Base-by-base conservation (phyloP, 176 grass and related monocot species). In the Microstegium vimineum region DNA sequence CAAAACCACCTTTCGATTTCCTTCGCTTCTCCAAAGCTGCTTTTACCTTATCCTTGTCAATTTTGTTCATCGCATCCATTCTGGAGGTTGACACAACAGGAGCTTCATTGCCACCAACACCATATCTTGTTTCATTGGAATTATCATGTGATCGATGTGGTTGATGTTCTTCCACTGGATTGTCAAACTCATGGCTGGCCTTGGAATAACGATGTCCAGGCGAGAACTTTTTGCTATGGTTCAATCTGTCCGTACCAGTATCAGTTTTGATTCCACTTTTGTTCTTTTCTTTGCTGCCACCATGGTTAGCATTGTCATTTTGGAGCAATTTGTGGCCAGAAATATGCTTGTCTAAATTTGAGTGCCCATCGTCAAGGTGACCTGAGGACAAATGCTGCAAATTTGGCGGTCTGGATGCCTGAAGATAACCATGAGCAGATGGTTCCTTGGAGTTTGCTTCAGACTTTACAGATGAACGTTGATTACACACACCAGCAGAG, bases 11-110 rank as follows among this genome's bases (percentile, higher is more conserved):
- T 84, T 88, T 92, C 20, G 75, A 80, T 81, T 94, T 97, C 70
- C 90, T 91, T 66, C 86, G 86, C 77, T 94, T 94, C 74, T 97
- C 94, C 83, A 97, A 76, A 54, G 88, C 86, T 75, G 91, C 92
- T 71, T 97, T 97, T 60, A 97, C 94, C 67, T 94, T 97, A 60
- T 94, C 94, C 86, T 89, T 94, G 79, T 97, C 91, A 34, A 97
- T 88, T 89, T 84, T 97, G 75, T 91, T 91, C 41, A 92, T 95
- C 3, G 93, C 90, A 90, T 92, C 90, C 87, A 90, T 78, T 83
- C 89, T 83, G 40, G 83, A 84, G 52, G 88, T 77, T 35, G 94
- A 93, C 32, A 85, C 86, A 84, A 77, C 87, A 51, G 81, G 73
- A 66, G 74, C 86, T 70, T 88, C 94, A 80, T 32, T 69, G 72